Evolutionary conservation across 2,329 filamentous ascomycete species (phyloP), one percentile per base, ranked within the genome.

Genomic region (Fusarium xyrophilum): DNA sequence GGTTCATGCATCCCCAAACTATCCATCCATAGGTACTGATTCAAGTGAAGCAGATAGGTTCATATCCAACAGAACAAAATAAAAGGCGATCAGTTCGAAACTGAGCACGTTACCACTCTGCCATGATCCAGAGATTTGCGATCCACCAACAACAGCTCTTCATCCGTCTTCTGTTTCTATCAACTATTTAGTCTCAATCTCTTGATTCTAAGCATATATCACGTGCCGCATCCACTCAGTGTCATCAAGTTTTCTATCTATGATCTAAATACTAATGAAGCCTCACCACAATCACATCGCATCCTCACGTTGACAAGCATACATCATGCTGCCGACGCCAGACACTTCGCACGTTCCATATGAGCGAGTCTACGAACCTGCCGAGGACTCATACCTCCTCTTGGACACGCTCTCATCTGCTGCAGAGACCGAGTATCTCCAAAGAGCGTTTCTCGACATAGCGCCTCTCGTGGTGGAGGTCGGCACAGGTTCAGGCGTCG

Each of bases 301-400:
- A 55, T 46, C 32, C 19, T 48, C 30, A 35, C 32, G 23, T 39
- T 30, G 10, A 27, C 35, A 40, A 17, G 2, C 40, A 25, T 33
- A 32, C 7, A 39, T 35, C 76, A 97, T 97, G 94, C 88, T 99
- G 30, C 94, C 95, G 13, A 99, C 96, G 2, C 96, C 96, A 17
- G 92, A 93, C 60, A 99, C 96, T 5, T 92, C 92, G 25, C 96
- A 99, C 81, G 92, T 98, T 63, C 88, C 91, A 56, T 97, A 94
- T 80, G 88, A 92, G 78, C 89, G 91, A 57, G 90, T 98, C 72
- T 99, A 99, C 81, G 94, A 97, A 76, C 96, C 96, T 36, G 91
- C 95, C 14, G 96, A 99, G 80, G 96, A 99, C 82, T 97, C 94
- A 8, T 99, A 93, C 77, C 87, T 99, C 44, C 86, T 99, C 50